Evolutionary conservation across 495 filamentous ascomycete species (phyloP).

Genomic region (Saxispiralis lemnorum): DNA sequence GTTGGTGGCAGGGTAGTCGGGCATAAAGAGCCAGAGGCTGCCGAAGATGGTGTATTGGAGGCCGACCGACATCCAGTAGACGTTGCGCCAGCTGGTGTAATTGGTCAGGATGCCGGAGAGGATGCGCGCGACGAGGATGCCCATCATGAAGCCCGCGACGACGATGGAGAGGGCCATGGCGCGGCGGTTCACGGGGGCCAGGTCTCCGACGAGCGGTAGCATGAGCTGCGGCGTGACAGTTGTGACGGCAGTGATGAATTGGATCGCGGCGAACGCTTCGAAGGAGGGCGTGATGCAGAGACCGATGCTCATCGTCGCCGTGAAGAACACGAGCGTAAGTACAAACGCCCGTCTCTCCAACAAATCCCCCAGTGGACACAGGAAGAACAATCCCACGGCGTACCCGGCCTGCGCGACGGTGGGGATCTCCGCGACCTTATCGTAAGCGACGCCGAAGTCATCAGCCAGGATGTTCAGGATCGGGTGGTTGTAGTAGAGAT

Average conservation of each 20-base stretch:
- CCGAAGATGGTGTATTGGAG: constrained; percentile 52
- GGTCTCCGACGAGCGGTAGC: constrained; percentile 69
- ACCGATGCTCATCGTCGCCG: constrained; percentile 48
- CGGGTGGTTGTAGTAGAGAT: constrained; percentile 56
- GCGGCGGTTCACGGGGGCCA: constrained; percentile 50
- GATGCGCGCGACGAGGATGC: constrained; percentile 58
- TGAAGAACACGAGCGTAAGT: constrained; percentile 44
- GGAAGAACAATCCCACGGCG: constrained; percentile 50
- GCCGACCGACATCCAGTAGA: constrained; percentile 66
- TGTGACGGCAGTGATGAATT: constrained; percentile 50
- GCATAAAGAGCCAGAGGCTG: constrained; percentile 56
- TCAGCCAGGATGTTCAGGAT: constrained; percentile 46
- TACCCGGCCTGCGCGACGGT: constrained; percentile 72
- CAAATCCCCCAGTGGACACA: constrained; percentile 66
- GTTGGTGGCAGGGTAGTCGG: constrained; percentile 63
- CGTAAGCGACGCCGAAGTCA: constrained; percentile 40
- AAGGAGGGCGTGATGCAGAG: constrained; percentile 54
- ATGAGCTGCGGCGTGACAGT: constrained; percentile 77
- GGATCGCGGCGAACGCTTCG: constrained; percentile 45
- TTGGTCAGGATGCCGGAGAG: constrained; percentile 59
- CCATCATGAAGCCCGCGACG: constrained; percentile 58
- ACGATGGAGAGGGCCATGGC: constrained; percentile 54
- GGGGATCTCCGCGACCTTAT: constrained; percentile 36
- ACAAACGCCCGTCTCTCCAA: constrained; percentile 54
- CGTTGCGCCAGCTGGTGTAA: constrained; percentile 51